Base-by-base conservation (phyloP, 768 basidiomycete genomes). In the Hirschioporus abietinus region DNA sequence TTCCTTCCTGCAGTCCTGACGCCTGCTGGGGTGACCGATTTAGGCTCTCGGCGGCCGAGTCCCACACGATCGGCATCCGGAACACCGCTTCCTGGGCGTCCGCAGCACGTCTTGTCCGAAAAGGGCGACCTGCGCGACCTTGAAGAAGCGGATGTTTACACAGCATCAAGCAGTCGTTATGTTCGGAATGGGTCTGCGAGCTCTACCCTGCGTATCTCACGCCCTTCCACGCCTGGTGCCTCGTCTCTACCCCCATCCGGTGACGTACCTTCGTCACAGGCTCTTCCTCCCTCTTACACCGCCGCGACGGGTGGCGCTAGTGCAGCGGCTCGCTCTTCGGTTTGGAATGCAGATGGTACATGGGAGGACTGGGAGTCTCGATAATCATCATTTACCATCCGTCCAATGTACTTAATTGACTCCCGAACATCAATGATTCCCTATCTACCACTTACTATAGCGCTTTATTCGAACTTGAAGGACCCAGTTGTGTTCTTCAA, bases 1-100 rank as follows among this genome's bases (percentile, higher is more conserved):
- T 92, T 93, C 81, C 82, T 94, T 63, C 92, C 92, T 24, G 90
- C 91, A 35, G 88, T 92, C 71, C 90, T 93, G 74, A 82, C 89
- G 3, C 80, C 85, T 10, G 74, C 77, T 17, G 76, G 75, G 59
- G 71, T 68, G 62, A 6, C n/a, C 10, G 77, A 79, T 66, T 65
- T 75, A 24, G 66, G 64, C 7, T 61, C 71, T 23, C 71, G 27
- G 64, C 60, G 59, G 27, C 27, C 34, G 34, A 65, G 63, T 24
- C 65, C 67, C 18, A 30, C 67, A 24, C 64, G 65, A 35, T 36
- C 60, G 24, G 63, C 60, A 20, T 60, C 67, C 24, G 36, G 64
- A 42, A 58, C 24, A 36, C 58, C 52, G 60, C 42, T 52, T 20
- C 42, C 42, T 20, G 42, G 42, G 42, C 42, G 42, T 52, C 42